These are phyloP conservation scores for Epichloe scottii DNA, from an alignment of 2,329 filamentous ascomycete species.

Conservation along the genomic window DNA sequence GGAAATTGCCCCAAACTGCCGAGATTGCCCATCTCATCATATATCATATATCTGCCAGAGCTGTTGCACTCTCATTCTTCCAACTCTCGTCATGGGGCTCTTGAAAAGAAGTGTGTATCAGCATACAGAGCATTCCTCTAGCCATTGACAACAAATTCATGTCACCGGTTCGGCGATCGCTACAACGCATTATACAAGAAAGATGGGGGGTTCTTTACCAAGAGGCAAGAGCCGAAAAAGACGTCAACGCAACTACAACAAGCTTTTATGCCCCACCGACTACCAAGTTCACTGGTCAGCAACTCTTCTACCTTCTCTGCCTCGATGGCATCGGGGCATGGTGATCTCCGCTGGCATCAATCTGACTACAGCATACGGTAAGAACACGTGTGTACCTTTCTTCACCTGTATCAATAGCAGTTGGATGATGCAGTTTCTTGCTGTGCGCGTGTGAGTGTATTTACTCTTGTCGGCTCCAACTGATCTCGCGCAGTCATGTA, in stretches of 20 bases:
- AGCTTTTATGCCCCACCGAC: background rate
- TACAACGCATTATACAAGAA: background rate
- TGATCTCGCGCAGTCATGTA: slow-evolving; percentile 1
- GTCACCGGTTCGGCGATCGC: background rate
- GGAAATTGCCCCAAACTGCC: too few species aligned
- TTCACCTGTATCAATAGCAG: background rate
- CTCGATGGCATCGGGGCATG: slow-evolving; percentile 1
- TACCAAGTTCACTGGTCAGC: background rate
- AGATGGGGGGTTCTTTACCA: background rate
- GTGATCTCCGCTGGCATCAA: background rate
- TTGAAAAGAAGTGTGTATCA: too few species aligned
- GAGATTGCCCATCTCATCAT: too few species aligned
- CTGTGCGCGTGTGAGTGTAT: too few species aligned
- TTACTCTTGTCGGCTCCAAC: background rate
- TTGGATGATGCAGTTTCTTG: too few species aligned
- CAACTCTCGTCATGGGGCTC: too few species aligned
- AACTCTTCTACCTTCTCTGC: background rate
- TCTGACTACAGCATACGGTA: background rate
- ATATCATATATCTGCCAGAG: too few species aligned
- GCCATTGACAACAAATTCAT: too few species aligned
- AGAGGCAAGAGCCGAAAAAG: background rate
- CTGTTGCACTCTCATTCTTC: too few species aligned
- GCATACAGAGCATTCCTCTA: too few species aligned
- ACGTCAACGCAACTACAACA: background rate
- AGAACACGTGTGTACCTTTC: background rate